phyloP scores from a whole-genome alignment of 2,329 filamentous ascomycete species.

The Lecanoromycetidae sp. region DNA sequence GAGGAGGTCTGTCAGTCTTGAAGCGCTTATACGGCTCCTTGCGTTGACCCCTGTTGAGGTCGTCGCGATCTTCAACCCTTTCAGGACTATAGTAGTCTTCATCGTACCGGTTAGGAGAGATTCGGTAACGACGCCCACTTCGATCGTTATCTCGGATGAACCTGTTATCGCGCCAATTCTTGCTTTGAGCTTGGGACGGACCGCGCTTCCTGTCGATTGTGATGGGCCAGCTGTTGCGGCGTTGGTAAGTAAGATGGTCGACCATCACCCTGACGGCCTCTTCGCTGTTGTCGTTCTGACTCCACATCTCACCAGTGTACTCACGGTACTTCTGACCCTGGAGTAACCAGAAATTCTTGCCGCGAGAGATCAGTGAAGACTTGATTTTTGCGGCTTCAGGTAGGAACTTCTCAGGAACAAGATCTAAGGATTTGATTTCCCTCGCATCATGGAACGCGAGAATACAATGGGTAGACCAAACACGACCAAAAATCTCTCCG shows the following conservation, averaged over 20 bases:
- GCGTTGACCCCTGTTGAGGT: not conserved
- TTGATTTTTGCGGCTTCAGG: constrained; percentile 2
- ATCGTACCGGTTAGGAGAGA: not conserved
- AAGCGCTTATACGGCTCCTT: constrained; percentile 4
- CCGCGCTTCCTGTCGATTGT: constrained; percentile 63
- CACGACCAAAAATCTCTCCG: constrained; percentile 17
- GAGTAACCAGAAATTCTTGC: constrained; percentile 68
- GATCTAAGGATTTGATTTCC: constrained; percentile 12
- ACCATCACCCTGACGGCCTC: constrained; percentile 73
- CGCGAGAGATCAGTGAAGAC: constrained; percentile 35
- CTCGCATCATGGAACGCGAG: constrained; percentile 11
- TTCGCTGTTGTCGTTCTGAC: constrained; percentile 62
- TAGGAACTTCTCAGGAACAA: constrained; percentile 14
- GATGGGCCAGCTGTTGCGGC: constrained; percentile 74
- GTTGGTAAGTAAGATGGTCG: constrained; percentile 67
- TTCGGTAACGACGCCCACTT: constrained; percentile 22
- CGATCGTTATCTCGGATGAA: not conserved
- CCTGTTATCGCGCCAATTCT: constrained; percentile 31
- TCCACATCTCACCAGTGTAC: constrained; percentile 61
- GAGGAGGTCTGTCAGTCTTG: constrained; percentile 4
- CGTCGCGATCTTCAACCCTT: not conserved
- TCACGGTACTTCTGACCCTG: constrained; percentile 70
- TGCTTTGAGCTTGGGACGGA: constrained; percentile 44
- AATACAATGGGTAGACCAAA: constrained; percentile 15
- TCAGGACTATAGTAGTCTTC: not conserved